phyloP scores from a whole-genome alignment of 768 basidiomycete species.

The Leccinum aurantiacum region DNA sequence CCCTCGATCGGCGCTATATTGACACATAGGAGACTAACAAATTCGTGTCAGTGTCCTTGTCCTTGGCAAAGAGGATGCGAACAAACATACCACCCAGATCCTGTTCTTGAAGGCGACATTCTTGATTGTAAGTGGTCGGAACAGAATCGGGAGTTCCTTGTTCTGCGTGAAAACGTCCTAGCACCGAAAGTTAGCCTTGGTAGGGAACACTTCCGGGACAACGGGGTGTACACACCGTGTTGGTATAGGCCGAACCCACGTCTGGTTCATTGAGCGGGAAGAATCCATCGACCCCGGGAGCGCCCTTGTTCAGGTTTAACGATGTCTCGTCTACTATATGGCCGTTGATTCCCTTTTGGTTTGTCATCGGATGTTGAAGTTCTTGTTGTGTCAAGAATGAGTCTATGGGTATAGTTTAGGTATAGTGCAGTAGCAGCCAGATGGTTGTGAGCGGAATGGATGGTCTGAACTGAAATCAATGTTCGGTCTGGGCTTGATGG shows the following conservation, averaged over 20 bases:
- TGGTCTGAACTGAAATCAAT: neutral
- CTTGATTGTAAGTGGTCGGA: conserved; percentile 63
- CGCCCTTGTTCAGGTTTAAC: conserved; percentile 44
- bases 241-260: conserved; percentile 45
- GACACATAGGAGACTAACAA: conserved; percentile 73
- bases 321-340: neutral
- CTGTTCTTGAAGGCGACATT: conserved; percentile 71
- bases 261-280: conserved; percentile 60
- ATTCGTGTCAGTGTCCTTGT: neutral
- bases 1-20: conserved; percentile 73
- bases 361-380: neutral
- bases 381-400: neutral
- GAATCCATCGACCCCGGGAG: conserved; percentile 52
- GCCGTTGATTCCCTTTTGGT: neutral
- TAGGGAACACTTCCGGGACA: neutral
- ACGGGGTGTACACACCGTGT: conserved; percentile 15
- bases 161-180: conserved; percentile 47
- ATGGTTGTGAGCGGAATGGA: neutral
- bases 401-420: neutral
- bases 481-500: neutral
- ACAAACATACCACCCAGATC: conserved; percentile 53
- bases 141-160: conserved; percentile 53
- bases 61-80: neutral
- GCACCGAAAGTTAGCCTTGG: neutral
- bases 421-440: neutral